Evolutionary conservation across 2,329 filamentous ascomycete species (phyloP).

Genomic region (Zymoseptoria ardabiliae): DNA sequence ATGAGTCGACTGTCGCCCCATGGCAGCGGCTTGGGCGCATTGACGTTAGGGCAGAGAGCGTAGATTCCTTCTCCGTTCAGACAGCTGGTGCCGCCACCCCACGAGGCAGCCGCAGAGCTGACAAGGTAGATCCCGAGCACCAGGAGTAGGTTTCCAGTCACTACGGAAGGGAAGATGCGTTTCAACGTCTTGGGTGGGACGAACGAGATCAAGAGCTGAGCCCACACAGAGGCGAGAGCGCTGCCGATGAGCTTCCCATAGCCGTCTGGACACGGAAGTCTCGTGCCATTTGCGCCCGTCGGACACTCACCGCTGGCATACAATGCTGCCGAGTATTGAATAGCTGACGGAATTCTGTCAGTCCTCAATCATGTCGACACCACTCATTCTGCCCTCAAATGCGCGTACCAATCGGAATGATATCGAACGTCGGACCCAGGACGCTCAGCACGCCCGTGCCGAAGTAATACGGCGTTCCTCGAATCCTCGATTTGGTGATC

Average conservation of each 20-base stretch:
- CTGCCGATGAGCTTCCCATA: constrained; percentile 15
- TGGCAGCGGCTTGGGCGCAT: constrained; percentile 11
- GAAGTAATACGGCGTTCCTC: constrained; percentile 12
- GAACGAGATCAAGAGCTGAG: constrained; percentile 14
- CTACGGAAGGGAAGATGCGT: constrained; percentile 11
- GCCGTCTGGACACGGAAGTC: constrained; percentile 13
- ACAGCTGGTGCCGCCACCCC: constrained; percentile 16
- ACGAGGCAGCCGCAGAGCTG: constrained; percentile 12
- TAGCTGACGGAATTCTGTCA: not conserved
- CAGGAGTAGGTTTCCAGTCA: constrained; percentile 12
- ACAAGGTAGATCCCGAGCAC: constrained; percentile 15
- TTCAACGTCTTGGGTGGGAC: constrained; percentile 12
- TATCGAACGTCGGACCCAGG: constrained; percentile 16
- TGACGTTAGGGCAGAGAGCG: constrained; percentile 12
- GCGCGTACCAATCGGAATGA: constrained; percentile 10
- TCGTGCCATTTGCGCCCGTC: constrained; percentile 4
- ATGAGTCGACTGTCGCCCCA: constrained; percentile 17
- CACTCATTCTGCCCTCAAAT: not conserved
- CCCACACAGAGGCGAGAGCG: constrained; percentile 13
- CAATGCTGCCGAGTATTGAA: constrained; percentile 11
- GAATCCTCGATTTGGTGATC: constrained; percentile 11
- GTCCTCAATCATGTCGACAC: not conserved
- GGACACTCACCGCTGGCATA: constrained; percentile 11
- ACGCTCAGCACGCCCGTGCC: constrained; percentile 12
- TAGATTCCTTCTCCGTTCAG: constrained; percentile 11